Conservation (phyloP, 441 rosid species). For the Cnidoscolus chayamansa region DNA sequence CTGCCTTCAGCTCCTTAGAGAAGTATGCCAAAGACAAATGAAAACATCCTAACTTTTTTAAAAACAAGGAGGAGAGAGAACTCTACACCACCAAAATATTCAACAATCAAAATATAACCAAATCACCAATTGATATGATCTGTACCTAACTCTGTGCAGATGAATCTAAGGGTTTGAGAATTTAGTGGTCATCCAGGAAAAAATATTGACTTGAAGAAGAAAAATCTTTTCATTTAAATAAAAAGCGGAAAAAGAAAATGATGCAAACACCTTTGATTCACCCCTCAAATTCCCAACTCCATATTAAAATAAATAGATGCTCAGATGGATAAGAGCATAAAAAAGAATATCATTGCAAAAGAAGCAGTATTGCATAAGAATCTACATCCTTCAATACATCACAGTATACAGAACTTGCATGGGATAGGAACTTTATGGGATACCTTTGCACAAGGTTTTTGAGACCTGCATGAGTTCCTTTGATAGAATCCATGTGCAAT, state of each 20-base stretch:
- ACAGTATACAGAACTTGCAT: background rate
- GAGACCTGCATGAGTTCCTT: constrained; percentile 82
- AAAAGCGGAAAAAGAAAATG: background rate
- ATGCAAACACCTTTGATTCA: background rate
- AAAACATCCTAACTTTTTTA: background rate
- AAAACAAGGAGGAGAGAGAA: background rate
- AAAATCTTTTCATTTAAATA: background rate
- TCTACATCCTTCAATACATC: background rate
- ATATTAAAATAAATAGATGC: background rate
- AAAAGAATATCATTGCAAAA: background rate
- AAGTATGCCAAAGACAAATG: background rate
- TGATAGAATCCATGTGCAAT: constrained; percentile 87
- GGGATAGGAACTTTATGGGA: background rate
- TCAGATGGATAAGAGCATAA: background rate
- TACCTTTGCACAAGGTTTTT: constrained; percentile 76
- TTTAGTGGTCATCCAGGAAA: background rate
- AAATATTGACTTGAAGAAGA: background rate
- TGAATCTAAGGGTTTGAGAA: background rate
- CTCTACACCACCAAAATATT: background rate
- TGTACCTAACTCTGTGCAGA: background rate
- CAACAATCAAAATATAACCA: constrained; percentile 5
- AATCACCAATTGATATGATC: background rate
- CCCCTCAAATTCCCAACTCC: background rate
- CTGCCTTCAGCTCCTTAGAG: background rate
- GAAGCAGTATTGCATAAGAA: too few species aligned